Percentiles rank a stretch among this genome's conserved stretches.
These are phyloP conservation scores for Phytophthora hybrid DNA, from an alignment of 352 stramenopile genomes.

Conservation along the genomic window DNA sequence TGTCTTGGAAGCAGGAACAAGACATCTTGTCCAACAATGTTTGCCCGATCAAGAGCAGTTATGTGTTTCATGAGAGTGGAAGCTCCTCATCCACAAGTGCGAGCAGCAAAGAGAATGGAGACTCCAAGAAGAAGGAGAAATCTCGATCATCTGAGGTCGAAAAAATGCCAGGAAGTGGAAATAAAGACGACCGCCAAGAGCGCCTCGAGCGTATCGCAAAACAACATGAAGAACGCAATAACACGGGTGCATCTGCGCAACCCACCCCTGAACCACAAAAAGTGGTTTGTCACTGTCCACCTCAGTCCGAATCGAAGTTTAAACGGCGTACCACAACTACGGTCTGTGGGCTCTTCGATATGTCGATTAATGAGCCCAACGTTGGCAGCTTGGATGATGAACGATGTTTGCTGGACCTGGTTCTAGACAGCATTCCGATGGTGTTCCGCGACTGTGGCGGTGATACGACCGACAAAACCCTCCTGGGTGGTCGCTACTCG, in stretches of 20 bases:
- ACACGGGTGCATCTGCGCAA: conserved; percentile 37
- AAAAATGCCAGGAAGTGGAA: conserved; percentile 76
- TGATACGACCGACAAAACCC: conserved; percentile 88
- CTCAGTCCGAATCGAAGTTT: conserved; percentile 45
- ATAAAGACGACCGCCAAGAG: conserved; percentile 74
- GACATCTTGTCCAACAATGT: conserved; percentile 72
- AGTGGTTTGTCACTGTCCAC: conserved; percentile 37
- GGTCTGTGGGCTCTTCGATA: conserved; percentile 83
- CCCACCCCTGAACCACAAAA: conserved; percentile 36
- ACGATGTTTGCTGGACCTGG: conserved; percentile 76
- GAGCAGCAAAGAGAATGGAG: conserved; percentile 29
- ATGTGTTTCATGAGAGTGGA: conserved; percentile 78
- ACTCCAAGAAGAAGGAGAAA: conserved; percentile 67
- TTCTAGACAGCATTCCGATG: conserved; percentile 89
- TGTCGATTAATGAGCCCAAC: conserved; percentile 75
- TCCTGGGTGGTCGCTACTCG: conserved; percentile 81
- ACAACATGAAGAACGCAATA: conserved; percentile 75
- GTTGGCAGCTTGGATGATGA: conserved; percentile 85
- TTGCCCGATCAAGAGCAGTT: conserved; percentile 73
- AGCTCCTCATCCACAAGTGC: conserved; percentile 4
- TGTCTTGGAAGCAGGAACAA: conserved; percentile 70
- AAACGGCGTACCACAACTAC: conserved; percentile 46
- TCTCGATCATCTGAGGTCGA: conserved; percentile 53
- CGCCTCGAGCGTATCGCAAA: conserved; percentile 73
- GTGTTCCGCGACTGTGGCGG: conserved; percentile 87